These are phyloP conservation scores for Dichotomocladium elegans DNA, from an alignment of 371 early-diverging fungal genomes.

Conservation along the genomic window DNA sequence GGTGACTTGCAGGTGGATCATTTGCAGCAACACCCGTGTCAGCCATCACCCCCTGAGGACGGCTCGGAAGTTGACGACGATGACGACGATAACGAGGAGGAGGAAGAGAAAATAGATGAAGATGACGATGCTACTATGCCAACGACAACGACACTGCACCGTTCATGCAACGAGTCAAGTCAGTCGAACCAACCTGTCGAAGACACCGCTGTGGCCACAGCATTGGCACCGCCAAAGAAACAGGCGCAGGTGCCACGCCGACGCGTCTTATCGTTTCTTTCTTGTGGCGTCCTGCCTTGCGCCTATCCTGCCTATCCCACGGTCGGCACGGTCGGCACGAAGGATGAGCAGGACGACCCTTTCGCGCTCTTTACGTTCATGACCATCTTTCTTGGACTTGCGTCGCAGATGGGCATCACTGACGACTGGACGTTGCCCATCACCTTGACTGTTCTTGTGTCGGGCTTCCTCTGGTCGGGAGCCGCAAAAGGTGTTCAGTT, in stretches of 20 bases:
- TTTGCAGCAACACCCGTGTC: background rate
- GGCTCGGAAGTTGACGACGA: conserved; percentile 3
- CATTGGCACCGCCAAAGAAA: too few relatives aligned
- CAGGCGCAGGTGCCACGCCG: too few relatives aligned
- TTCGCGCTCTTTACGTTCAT: conserved; percentile 31
- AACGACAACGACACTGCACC: conserved; percentile 12
- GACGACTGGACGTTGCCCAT: conserved; percentile 53
- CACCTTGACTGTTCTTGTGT: conserved; percentile 38
- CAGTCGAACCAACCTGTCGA: too few relatives aligned
- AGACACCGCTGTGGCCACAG: too few relatives aligned
- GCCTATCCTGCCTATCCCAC: conserved; percentile 15
- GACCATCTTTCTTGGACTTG: conserved; percentile 32
- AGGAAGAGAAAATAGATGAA: conserved; percentile 6
- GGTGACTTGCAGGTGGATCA: conserved; percentile 29
- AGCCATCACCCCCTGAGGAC: background rate
- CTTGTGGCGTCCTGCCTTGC: conserved; percentile 13
- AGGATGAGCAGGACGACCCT: conserved; percentile 22
- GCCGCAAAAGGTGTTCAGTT: conserved; percentile 27
- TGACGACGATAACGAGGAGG: conserved; percentile 6
- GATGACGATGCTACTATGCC: conserved; percentile 15
- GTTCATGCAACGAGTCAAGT: too few relatives aligned
- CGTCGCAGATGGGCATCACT: conserved; percentile 35
- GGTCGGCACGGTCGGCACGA: too few relatives aligned
- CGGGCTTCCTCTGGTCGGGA: conserved; percentile 40
- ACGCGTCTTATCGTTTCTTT: conserved; percentile 14